Evolutionary conservation across 2,329 filamentous ascomycete species (phyloP), one percentile per base, ranked within the genome.

Genomic region (Curvularia sp.): DNA sequence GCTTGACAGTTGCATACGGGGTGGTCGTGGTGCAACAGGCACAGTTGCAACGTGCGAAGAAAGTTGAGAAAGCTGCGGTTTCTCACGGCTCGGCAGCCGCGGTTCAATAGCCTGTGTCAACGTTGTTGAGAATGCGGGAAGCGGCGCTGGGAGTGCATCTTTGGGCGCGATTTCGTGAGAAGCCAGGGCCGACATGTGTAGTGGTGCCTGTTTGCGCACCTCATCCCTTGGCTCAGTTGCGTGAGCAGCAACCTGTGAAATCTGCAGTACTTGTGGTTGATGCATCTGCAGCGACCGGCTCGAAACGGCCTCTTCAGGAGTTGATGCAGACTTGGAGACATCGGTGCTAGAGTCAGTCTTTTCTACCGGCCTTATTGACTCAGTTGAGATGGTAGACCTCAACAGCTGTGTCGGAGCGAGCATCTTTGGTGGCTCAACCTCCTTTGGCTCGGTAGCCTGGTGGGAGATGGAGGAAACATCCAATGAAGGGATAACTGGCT

Each of bases 351-450:
- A 1, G 35, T 54, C 53, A 22, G 26, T 48, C n/a, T 55, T 55
- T 38, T 62, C 60, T 20, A 52, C 35, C 15, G 71, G 68, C 52
- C 69, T 71, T 12, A 69, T 69, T 35, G 66, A 61, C 54, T 76
- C 72, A 30, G 69, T 61, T 43, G 67, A 65, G 26, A 77, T 62
- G 9, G 63, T 61, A 35, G 75, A 76, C 35, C 72, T 69, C 39
- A 65, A 58, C 15, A 77, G 57, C n/a, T 64, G 62, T 31, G 57
- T 56, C 28, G 65, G 53, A 31, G 53, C 57, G 28, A 68, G 51
- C 15, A 60, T 55, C 33, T 64, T 75, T 9, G 62, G 46, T 46
- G 57, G 49, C 31, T 54, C 51, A 31, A 58, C 55, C 31, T 75
- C 69, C 18, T 43, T 59, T 3, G 71, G 73, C 49, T 71, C 69